Conservation (phyloP, 495 filamentous ascomycete genomes). For the Neurospora africana region DNA sequence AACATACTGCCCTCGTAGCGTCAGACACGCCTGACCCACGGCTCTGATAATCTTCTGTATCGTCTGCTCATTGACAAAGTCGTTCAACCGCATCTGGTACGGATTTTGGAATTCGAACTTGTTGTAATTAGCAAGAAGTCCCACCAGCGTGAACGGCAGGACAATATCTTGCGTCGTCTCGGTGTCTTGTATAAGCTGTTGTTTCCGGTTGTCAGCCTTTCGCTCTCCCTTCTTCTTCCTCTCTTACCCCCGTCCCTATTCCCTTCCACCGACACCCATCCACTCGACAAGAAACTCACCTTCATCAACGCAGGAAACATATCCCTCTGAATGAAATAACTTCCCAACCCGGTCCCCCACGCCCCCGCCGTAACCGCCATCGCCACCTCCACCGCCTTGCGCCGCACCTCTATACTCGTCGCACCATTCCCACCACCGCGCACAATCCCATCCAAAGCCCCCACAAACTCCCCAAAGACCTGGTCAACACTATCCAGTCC, state of each 20-base stretch:
- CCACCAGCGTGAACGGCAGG: constrained; percentile 72
- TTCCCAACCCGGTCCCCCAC: constrained; percentile 85
- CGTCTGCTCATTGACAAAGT: constrained; percentile 86
- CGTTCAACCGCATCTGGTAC: constrained; percentile 87
- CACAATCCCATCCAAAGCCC: constrained; percentile 67
- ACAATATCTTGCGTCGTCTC: constrained; percentile 51
- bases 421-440: constrained; percentile 46
- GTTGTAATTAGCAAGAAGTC: constrained; percentile 94
- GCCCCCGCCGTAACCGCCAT: constrained; percentile 81
- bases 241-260: background rate
- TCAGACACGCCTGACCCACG: constrained; percentile 58
- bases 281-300: constrained; percentile 36
- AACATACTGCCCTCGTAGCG: constrained; percentile 63
- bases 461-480: constrained; percentile 81
- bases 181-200: constrained; percentile 75
- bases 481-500: constrained; percentile 80
- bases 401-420: constrained; percentile 45
- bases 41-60: constrained; percentile 74
- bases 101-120: constrained; percentile 99
- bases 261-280: too few species aligned
- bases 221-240: background rate
- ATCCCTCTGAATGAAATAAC: constrained; percentile 92
- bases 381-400: constrained; percentile 71
- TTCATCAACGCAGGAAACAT: constrained; percentile 92
- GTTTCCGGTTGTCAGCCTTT: constrained; percentile 1